These are phyloP conservation scores for Nitzschia putrida DNA, from an alignment of 108 stramenopile genomes.

Conservation along the genomic window DNA sequence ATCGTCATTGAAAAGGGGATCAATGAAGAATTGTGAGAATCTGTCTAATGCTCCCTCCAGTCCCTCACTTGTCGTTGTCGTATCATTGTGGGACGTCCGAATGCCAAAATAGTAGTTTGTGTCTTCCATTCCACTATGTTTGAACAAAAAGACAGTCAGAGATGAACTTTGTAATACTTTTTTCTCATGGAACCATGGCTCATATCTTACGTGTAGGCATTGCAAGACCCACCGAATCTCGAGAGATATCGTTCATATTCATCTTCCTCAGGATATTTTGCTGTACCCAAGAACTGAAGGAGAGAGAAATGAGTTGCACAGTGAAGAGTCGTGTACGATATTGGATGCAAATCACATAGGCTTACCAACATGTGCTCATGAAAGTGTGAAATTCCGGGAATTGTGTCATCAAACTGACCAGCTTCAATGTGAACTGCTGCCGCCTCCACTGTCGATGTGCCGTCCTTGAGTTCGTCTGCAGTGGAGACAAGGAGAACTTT, in stretches of 20 bases:
- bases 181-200: background rate
- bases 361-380: slow-evolving; percentile 88
- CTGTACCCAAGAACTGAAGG: slow-evolving; percentile 85
- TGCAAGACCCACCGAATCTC: slow-evolving; percentile 85
- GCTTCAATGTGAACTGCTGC: slow-evolving; percentile 81
- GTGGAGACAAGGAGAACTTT: slow-evolving; percentile 65
- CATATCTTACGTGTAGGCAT: slow-evolving; percentile 86
- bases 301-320: slow-evolving; percentile 15
- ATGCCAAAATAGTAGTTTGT: slow-evolving; percentile 97
- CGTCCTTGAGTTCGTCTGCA: slow-evolving; percentile 23
- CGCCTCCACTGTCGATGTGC: slow-evolving; percentile 63
- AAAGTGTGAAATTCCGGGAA: slow-evolving; percentile 84
- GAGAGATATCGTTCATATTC: slow-evolving; percentile 87
- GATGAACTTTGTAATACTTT: too few relatives aligned
- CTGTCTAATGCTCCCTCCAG: slow-evolving; percentile 90
- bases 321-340: background rate
- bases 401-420: slow-evolving; percentile 81
- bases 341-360: background rate
- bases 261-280: slow-evolving; percentile 91
- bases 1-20: slow-evolving; percentile 83
- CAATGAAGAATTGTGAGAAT: slow-evolving; percentile 95
- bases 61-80: slow-evolving; percentile 50
- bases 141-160: background rate
- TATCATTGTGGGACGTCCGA: slow-evolving; percentile 40
- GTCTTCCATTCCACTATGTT: slow-evolving; percentile 51